Evolutionary conservation across 2,329 filamentous ascomycete genomes (phyloP).

Genomic region (Colletotrichum musae): DNA sequence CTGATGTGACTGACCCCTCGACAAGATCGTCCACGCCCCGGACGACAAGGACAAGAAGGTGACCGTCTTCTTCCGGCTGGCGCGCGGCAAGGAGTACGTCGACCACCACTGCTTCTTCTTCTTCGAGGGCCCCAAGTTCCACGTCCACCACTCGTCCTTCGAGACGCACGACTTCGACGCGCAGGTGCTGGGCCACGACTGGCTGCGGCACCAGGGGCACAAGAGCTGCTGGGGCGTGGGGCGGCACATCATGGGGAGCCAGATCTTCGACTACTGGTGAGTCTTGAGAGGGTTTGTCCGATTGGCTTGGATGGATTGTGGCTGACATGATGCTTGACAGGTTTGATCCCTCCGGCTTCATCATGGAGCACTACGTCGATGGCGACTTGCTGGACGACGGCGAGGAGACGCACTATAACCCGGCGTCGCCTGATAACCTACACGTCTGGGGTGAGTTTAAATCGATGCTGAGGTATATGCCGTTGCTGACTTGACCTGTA

Average conservation of each 20-base stretch:
- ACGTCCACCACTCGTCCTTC: constrained; percentile 78
- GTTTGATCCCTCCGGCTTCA: constrained; percentile 75
- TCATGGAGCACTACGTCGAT: constrained; percentile 80
- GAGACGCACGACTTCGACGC: constrained; percentile 81
- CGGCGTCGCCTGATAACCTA: constrained; percentile 57
- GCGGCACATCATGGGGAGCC: constrained; percentile 77
- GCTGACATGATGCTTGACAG: constrained; percentile 44
- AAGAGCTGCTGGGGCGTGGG: constrained; percentile 80
- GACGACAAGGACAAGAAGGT: constrained; percentile 51
- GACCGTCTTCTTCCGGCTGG: constrained; percentile 62
- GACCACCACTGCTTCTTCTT: constrained; percentile 69
- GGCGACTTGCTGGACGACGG: constrained; percentile 74
- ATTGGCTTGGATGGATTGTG: neutral
- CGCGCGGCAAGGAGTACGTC: constrained; percentile 59
- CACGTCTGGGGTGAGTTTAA: constrained; percentile 60
- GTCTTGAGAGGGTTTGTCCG: neutral
- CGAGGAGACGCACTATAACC: constrained; percentile 60
- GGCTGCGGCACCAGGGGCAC: constrained; percentile 74
- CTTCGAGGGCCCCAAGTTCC: constrained; percentile 60
- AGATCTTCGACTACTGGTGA: constrained; percentile 69
- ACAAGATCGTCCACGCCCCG: constrained; percentile 41
- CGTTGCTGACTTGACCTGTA: constrained; percentile 22
- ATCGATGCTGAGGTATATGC: neutral
- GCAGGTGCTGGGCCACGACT: constrained; percentile 79
- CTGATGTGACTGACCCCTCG: neutral